Percentiles rank a stretch among this genome's conserved stretches.
phyloP scores from a whole-genome alignment of 2,329 filamentous ascomycete genomes.

The Aspergillus clavatus region DNA sequence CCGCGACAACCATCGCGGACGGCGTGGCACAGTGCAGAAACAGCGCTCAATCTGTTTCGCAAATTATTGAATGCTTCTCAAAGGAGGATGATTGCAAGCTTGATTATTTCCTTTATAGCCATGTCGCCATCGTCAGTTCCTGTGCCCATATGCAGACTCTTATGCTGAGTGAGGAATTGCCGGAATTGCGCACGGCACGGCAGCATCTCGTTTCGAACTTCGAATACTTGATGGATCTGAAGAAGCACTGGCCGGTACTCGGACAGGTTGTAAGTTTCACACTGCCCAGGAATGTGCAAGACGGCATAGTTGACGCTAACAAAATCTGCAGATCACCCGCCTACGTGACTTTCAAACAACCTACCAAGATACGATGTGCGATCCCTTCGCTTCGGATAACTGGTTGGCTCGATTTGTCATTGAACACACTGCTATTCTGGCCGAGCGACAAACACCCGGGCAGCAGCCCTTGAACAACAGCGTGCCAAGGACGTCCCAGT shows the following conservation, averaged over 20 bases:
- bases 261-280: slow-evolving; percentile 12
- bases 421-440: slow-evolving; percentile 15
- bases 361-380: slow-evolving; percentile 15
- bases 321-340: slow-evolving; percentile 11
- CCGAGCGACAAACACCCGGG: slow-evolving; percentile 8
- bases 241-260: slow-evolving; percentile 18
- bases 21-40: slow-evolving; percentile 13
- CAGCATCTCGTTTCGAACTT: slow-evolving; percentile 17
- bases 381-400: slow-evolving; percentile 19
- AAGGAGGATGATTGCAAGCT: slow-evolving; percentile 14
- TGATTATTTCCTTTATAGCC: slow-evolving; percentile 18
- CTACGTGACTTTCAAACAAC: slow-evolving; percentile 19
- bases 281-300: neutral
- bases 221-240: slow-evolving; percentile 18
- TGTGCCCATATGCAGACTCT: slow-evolving; percentile 20
- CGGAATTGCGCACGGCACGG: slow-evolving; percentile 11
- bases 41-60: slow-evolving; percentile 13
- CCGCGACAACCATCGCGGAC: neutral
- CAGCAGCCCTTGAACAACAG: neutral
- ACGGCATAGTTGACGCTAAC: neutral
- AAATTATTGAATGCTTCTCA: slow-evolving; percentile 15
- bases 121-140: slow-evolving; percentile 20
- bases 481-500: neutral
- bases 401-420: slow-evolving; percentile 24
- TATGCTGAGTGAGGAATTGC: slow-evolving; percentile 13